Conservation (phyloP, 2,329 filamentous ascomycete species). For the Lecanicillium sp. region DNA sequence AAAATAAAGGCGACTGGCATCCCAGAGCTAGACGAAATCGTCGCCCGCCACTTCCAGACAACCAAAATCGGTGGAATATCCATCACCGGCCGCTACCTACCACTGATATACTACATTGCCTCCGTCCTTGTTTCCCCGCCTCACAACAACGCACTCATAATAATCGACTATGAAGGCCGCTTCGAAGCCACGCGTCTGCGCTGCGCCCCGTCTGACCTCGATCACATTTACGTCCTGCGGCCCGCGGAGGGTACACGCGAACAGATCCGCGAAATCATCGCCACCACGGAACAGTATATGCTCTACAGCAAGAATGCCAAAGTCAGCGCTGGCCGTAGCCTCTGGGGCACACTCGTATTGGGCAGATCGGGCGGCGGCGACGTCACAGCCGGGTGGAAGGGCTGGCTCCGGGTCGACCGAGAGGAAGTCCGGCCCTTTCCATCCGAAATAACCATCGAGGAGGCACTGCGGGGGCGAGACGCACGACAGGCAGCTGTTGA, state of each 20-base stretch:
- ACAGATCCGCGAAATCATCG: constrained; percentile 30
- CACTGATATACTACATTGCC: constrained; percentile 51
- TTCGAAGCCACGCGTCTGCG: constrained; percentile 48
- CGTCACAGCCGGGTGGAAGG: constrained; percentile 32
- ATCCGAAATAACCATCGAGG: constrained; percentile 34
- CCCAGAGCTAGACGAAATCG: constrained; percentile 40
- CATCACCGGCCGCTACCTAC: constrained; percentile 46
- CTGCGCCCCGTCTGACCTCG: constrained; percentile 33
- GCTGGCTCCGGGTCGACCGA: constrained; percentile 48
- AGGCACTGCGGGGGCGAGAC: constrained; percentile 38
- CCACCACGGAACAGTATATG: constrained; percentile 41
- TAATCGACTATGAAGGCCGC: constrained; percentile 49
- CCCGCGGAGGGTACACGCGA: constrained; percentile 27
- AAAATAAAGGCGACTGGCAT: constrained; percentile 34
- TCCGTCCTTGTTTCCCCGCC: constrained; percentile 45
- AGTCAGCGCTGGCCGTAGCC: constrained; percentile 40
- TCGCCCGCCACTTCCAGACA: constrained; percentile 39
- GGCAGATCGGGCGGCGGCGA: constrained; percentile 34
- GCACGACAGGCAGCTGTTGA: constrained; percentile 36
- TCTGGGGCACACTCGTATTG: constrained; percentile 54
- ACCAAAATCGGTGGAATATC: constrained; percentile 43
- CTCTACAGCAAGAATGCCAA: constrained; percentile 39
- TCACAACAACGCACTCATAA: constrained; percentile 40
- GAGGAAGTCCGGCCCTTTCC: constrained; percentile 35
- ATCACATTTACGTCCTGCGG: constrained; percentile 46